Evolutionary conservation across 495 filamentous ascomycete species (phyloP).

Genomic region (Astrocystis sublimbata): DNA sequence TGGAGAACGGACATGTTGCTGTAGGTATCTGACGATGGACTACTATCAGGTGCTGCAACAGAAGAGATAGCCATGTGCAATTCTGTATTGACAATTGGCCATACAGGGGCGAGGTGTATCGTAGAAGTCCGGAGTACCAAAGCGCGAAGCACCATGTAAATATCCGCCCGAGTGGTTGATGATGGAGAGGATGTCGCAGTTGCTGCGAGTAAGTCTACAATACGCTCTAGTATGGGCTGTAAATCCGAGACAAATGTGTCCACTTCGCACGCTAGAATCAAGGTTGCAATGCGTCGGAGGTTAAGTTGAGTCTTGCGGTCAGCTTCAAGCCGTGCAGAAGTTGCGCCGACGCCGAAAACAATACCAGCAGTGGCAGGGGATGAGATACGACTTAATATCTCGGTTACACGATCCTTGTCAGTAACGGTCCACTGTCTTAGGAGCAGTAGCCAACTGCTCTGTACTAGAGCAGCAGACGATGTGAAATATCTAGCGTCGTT

Average conservation of each 20-base stretch:
- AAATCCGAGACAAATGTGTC: constrained; percentile 82
- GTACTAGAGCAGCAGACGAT: constrained; percentile 62
- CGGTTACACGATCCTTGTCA: constrained; percentile 86
- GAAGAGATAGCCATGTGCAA: constrained; percentile 80
- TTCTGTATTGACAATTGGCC: constrained; percentile 88
- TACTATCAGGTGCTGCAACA: constrained; percentile 66
- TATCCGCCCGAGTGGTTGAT: constrained; percentile 80
- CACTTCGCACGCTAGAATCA: constrained; percentile 69
- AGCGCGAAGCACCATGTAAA: constrained; percentile 85
- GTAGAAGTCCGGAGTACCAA: constrained; percentile 73
- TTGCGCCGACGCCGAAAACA: constrained; percentile 95
- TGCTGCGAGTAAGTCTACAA: constrained; percentile 84
- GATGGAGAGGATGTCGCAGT: constrained; percentile 89
- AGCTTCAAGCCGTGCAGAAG: constrained; percentile 88
- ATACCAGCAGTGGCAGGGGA: constrained; percentile 93
- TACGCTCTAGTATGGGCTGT: constrained; percentile 71
- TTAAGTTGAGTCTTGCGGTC: constrained; percentile 92
- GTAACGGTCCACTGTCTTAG: constrained; percentile 76
- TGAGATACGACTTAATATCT: constrained; percentile 74
- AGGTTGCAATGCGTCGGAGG: constrained; percentile 74
- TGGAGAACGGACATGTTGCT: constrained; percentile 75
- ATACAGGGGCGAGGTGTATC: constrained; percentile 76
- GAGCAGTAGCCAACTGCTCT: constrained; percentile 77
- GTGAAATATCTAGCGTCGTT: constrained; percentile 84
- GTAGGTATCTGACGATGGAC: constrained; percentile 64